A percentile compares a stretch with the other conserved stretches of the same genome.
Conservation (phyloP, 2,329 filamentous ascomycete species). For the Xylariaceae sp. region DNA sequence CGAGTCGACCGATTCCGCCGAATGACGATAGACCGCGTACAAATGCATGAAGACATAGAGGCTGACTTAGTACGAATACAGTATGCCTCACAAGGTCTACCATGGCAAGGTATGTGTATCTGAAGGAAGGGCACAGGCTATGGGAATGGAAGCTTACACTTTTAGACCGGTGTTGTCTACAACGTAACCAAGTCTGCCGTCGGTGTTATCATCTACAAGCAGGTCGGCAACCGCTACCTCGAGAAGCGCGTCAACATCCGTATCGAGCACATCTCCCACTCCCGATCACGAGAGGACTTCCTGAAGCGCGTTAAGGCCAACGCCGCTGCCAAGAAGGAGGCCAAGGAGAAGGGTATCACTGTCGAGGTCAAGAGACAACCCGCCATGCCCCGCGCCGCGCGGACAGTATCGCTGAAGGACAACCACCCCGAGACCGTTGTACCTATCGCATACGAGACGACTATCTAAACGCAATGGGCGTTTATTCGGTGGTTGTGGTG, state of each 20-base stretch:
- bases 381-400: conserved; percentile 69
- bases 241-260: conserved; percentile 99
- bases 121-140: not conserved
- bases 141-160: not conserved
- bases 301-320: conserved; percentile 35
- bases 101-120: conserved; percentile 64
- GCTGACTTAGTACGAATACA: conserved; percentile 40
- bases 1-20: conserved; percentile 2
- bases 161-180: conserved; percentile 83
- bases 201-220: conserved; percentile 99
- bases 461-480: conserved; percentile 60
- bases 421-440: conserved; percentile 87
- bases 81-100: conserved; percentile 99
- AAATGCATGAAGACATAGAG: conserved; percentile 4
- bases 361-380: conserved; percentile 93
- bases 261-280: conserved; percentile 92
- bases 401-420: conserved; percentile 73
- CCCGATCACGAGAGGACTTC: conserved; percentile 63
- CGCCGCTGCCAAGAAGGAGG: conserved; percentile 85
- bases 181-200: conserved; percentile 98
- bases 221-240: conserved; percentile 98
- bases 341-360: conserved; percentile 81
- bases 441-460: conserved; percentile 94
- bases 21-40: not conserved
- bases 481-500: conserved; percentile 13